Base-by-base conservation (phyloP, 2,329 filamentous ascomycete species). In the Leptosphaerulina australis region DNA sequence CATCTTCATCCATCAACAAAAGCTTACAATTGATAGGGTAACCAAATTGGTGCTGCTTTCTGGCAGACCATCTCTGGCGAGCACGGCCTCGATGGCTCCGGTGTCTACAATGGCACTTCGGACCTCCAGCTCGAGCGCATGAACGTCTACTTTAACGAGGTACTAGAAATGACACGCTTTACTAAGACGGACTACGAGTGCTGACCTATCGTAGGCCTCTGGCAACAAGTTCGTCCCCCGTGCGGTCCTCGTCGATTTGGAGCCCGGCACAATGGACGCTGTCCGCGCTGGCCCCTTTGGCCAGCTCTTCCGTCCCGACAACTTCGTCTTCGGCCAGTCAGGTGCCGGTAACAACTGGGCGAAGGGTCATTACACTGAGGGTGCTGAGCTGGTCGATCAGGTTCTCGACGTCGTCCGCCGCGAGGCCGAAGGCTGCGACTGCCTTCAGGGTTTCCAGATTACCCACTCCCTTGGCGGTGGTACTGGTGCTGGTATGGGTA, bases 341-440 rank as follows among this genome's bases (percentile, higher is more conserved):
- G 93, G 94, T 85, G 94, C 94, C 77, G 94, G 94, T 81, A 99
- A 99, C 91, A 97, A 97, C 88, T 99, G 94, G 94, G 94, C 94
- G 79, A 99, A 97, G 88, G 94, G 94, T 82, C 94, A 99, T 79
- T 99, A 99, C 86, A 99, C 94, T 63, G 94, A 99, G 83, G 94
- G 94, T 86, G 94, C 94, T 68, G 94, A 99, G 83, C 86, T 97
- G 60, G 94, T 99, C 67, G 94, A 99, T 83, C 85, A 97, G 74
- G 94, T 99, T 67, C 87, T 99, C 68, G 94, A 97, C 76, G 94
- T 99, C 64, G 93, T 99, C 75, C 94, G 94, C 76, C 93, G 94
- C 72, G 94, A 99, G 85, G 93, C 94, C 67, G 94, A 99, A 82
- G 91, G 90, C 77, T 97, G 94, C 76, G 94, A 99, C 85, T 97